These are phyloP conservation scores for Leccinum disarticulatum DNA, from an alignment of 768 basidiomycete species.

Conservation along the genomic window DNA sequence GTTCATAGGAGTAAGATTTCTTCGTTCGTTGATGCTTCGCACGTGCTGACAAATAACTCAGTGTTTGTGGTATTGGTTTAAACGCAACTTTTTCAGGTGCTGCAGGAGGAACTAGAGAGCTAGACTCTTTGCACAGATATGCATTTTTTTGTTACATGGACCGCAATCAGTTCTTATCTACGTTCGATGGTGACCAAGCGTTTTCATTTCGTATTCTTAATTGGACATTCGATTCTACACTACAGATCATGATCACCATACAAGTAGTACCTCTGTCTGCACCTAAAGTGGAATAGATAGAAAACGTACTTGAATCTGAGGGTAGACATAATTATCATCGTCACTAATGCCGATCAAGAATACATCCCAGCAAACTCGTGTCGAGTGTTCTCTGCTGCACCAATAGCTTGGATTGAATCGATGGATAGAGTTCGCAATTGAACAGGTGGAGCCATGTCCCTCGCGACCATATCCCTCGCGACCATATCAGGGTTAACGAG, in stretches of 20 bases:
- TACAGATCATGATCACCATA: slow-evolving; percentile 20
- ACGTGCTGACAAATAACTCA: slow-evolving; percentile 28
- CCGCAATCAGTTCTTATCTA: slow-evolving; percentile 31
- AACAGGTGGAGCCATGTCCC: slow-evolving; percentile 8
- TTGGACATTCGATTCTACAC: slow-evolving; percentile 27
- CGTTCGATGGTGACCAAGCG: slow-evolving; percentile 28
- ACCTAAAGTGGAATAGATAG: slow-evolving; percentile 24
- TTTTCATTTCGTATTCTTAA: slow-evolving; percentile 13
- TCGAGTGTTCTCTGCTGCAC: slow-evolving; percentile 22
- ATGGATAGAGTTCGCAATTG: slow-evolving; percentile 23
- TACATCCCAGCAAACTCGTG: slow-evolving; percentile 56
- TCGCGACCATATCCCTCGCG: slow-evolving; percentile 18
- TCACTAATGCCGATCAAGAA: slow-evolving; percentile 37
- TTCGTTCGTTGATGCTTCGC: not conserved
- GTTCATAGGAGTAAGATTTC: slow-evolving; percentile 66
- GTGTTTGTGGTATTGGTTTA: slow-evolving; percentile 84
- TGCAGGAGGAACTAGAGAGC: slow-evolving; percentile 66
- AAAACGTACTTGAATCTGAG: slow-evolving; percentile 19
- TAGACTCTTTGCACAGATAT: slow-evolving; percentile 11
- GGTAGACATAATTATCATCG: slow-evolving; percentile 14
- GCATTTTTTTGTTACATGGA: slow-evolving; percentile 25
- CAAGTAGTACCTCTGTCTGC: slow-evolving; percentile 25
- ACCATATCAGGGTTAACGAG: slow-evolving; percentile 21
- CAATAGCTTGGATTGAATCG: slow-evolving; percentile 15
- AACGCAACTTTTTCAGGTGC: slow-evolving; percentile 77